Evolutionary conservation across 73 alveolate species (phyloP).

Genomic region (Paramecium sonneborni): DNA sequence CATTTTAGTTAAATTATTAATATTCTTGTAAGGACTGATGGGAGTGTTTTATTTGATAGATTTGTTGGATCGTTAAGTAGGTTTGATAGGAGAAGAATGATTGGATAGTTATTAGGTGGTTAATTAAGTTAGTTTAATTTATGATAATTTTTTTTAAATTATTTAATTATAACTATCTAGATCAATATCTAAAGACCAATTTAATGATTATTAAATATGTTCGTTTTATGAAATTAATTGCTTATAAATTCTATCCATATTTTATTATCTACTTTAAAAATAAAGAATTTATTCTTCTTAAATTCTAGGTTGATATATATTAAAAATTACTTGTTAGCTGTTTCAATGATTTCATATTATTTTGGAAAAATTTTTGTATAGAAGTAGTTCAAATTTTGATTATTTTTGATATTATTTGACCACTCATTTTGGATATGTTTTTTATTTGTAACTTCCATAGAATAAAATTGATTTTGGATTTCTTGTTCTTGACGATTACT

Average conservation of each 20-base stretch:
- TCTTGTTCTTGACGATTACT: neutral
- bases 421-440: conserved; percentile 5
- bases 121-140: neutral
- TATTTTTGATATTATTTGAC: neutral
- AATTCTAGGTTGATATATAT: neutral
- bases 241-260: neutral
- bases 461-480: neutral
- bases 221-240: neutral
- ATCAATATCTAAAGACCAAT: conserved; percentile 3
- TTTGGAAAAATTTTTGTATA: neutral
- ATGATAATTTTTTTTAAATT: neutral
- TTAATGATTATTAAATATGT: neutral
- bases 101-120: neutral
- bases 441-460: neutral
- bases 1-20: neutral
- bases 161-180: neutral
- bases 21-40: neutral
- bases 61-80: neutral
- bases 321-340: neutral
- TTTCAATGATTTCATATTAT: neutral
- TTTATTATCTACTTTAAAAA: conserved; percentile 10
- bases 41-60: neutral
- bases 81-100: neutral
- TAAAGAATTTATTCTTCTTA: conserved; percentile 8
- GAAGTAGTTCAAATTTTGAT: neutral